Evolutionary conservation across 768 basidiomycete genomes (phyloP).

Genomic region (Termitomyces sp.): DNA sequence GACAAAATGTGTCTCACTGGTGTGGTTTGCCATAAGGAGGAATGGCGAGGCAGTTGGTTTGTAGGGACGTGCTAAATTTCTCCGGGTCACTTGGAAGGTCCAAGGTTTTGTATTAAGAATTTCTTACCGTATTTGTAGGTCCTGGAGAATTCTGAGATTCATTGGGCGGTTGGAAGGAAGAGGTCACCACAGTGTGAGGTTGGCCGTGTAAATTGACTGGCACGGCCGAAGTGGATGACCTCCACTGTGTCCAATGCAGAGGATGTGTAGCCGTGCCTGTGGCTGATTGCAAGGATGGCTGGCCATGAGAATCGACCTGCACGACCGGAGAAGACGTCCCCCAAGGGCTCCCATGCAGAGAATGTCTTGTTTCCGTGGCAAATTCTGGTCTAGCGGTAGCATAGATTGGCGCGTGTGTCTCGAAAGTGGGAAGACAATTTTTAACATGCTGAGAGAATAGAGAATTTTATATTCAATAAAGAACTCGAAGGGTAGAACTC

Average conservation of each 20-base stretch:
- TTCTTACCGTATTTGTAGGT: not conserved
- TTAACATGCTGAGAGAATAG: not conserved
- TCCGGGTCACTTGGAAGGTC: not conserved
- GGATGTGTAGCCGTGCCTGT: not conserved
- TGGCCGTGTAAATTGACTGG: not conserved
- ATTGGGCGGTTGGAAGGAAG: not conserved
- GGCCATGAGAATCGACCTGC: not conserved
- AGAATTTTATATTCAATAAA: not conserved
- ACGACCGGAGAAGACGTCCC: not conserved
- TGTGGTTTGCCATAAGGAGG: slow-evolving; percentile 1
- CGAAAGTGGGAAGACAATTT: not conserved
- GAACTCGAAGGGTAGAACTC: not conserved
- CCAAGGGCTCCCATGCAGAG: not conserved
- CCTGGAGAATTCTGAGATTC: not conserved
- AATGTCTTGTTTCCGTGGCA: not conserved
- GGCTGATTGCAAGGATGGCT: not conserved
- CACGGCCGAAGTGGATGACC: not conserved
- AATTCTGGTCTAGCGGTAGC: not conserved
- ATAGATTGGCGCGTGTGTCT: not conserved
- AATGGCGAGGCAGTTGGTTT: not conserved
- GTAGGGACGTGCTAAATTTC: not conserved
- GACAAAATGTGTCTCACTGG: not conserved
- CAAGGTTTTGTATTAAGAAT: not conserved
- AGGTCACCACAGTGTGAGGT: no score
- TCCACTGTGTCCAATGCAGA: not conserved